Evolutionary conservation across 108 stramenopile genomes (phyloP).

Genomic region (Cylindrotheca fusiformis): DNA sequence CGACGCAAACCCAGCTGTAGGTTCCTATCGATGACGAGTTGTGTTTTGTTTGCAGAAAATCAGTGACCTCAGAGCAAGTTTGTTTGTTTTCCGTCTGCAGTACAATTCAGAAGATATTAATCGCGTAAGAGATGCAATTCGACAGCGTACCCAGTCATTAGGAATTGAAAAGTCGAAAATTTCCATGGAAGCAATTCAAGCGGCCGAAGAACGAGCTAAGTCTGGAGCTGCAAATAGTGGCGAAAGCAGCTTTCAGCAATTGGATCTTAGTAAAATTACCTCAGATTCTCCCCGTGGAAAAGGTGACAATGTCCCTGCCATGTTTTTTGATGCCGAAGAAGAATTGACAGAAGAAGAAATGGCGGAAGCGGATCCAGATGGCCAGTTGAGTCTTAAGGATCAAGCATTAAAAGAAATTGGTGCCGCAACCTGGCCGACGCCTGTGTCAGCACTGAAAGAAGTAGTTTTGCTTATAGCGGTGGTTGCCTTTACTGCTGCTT

Average conservation of each 20-base stretch:
- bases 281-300: conserved; percentile 26
- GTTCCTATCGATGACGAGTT: conserved; percentile 2
- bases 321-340: conserved; percentile 70
- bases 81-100: conserved; percentile 11
- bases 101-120: conserved; percentile 46
- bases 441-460: conserved; percentile 44
- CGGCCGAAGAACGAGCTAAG: conserved; percentile 53
- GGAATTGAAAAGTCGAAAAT: conserved; percentile 69
- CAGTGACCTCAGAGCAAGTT: not conserved
- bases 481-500: conserved; percentile 48
- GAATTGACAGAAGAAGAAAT: conserved; percentile 78
- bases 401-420: conserved; percentile 50
- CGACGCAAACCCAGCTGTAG: conserved; percentile 36
- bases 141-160: conserved; percentile 53
- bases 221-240: conserved; percentile 16
- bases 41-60: not conserved
- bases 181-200: conserved; percentile 54
- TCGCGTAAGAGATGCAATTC: conserved; percentile 64
- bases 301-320: conserved; percentile 29
- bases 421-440: conserved; percentile 56
- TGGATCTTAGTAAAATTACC: conserved; percentile 68
- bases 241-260: conserved; percentile 17
- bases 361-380: conserved; percentile 69
- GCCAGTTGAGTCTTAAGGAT: conserved; percentile 47
- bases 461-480: conserved; percentile 54